Conservation (phyloP, 441 rosid species). For the Corymbia citriodora region DNA sequence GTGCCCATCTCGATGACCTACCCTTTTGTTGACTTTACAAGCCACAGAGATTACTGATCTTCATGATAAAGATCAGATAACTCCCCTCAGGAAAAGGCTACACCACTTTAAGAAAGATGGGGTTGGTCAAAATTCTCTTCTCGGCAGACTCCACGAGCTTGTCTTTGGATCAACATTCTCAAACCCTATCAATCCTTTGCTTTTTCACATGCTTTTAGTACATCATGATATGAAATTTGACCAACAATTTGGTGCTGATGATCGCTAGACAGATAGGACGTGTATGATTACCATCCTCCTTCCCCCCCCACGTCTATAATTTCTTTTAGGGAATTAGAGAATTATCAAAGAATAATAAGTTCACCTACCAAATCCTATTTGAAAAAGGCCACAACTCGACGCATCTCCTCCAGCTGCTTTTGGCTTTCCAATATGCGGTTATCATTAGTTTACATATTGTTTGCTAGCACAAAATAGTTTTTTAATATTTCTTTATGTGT, state of each 20-base stretch:
- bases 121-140: not conserved
- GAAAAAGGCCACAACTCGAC: not conserved
- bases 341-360: not conserved
- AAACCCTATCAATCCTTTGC: not conserved
- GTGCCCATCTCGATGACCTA: not conserved
- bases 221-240: not conserved
- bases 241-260: not conserved
- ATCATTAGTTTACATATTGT: not conserved
- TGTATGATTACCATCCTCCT: not conserved
- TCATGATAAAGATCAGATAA: not conserved
- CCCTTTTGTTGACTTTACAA: not conserved
- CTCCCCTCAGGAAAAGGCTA: not conserved
- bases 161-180: not conserved
- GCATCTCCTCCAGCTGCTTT: not conserved
- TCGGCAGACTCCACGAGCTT: not conserved
- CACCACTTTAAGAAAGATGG: not conserved
- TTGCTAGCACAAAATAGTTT: not conserved
- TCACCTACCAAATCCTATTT: not conserved
- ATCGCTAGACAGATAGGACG: not conserved
- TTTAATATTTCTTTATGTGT: not conserved
- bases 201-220: not conserved
- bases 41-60: not conserved
- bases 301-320: not conserved
- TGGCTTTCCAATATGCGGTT: not conserved
- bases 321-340: not conserved